Base-by-base conservation (phyloP, 1,284 basidiomycete species). In the Phellopilus nigrolimitatus region DNA sequence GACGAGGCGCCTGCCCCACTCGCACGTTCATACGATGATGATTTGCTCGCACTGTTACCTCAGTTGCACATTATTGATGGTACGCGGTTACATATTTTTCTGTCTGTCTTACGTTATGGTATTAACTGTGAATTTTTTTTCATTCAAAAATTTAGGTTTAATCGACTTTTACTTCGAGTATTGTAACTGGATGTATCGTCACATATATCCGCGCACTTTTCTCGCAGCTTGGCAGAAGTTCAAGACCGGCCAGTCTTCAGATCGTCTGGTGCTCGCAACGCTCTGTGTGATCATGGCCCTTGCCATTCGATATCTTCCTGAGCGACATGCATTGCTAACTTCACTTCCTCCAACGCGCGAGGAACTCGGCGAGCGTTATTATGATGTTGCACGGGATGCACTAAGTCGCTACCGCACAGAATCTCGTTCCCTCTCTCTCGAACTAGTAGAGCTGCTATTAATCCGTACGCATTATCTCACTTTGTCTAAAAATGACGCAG, bases 161-260 rank as follows among this genome's bases (percentile, higher is more conserved):
- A 73, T 91, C 60, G 68, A 68, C 45, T 84, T 81, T 66, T 90
- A 90, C 66, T 90, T 89, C 59, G 83, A 87, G 59, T 86, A 86
- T 61, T 88, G 86, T 73, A 88, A 86, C 64, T 90, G 88, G 88
- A 79, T 88, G 48, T 87, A 88, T 65, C 78, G 84, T 31, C 82
- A 88, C 63, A 76, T 90, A 51, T 82, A 88, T 64, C 74, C 82
- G 50, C 53, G 67, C 2, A 68, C 79, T 5, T 85, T 90, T 61
- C 66, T 69, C 8, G 65, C 71, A 9, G 79, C 80, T 17, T 91
- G 87, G 88, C 71, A 74, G 25, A 78, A 79, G 25, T 90, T 82
- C 72, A 89, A 87, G 64, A 72, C 68, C 10, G 84, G 82, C 50
- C 65, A 71, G 36, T 77, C 74, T 49, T 72, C 82, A 5, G 84